phyloP scores from a whole-genome alignment of 2,329 filamentous ascomycete genomes.

The Fusarium agapanthi region DNA sequence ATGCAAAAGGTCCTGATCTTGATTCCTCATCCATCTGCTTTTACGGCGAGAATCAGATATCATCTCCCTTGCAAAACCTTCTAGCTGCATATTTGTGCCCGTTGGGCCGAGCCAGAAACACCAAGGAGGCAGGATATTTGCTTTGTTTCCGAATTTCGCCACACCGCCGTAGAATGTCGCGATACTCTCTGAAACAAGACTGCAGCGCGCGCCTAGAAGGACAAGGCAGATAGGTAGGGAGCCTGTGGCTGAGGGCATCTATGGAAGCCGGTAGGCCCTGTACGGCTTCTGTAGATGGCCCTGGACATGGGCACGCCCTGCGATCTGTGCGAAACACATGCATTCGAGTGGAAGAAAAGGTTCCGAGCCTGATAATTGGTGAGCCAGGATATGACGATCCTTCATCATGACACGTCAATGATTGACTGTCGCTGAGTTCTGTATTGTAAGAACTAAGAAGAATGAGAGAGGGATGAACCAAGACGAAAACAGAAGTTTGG shows the following conservation, averaged over 20 bases:
- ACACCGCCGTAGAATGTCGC: conserved; percentile 40
- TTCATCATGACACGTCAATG: background rate
- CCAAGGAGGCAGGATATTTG: conserved; percentile 7
- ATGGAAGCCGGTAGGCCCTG: background rate
- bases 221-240: background rate
- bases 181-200: conserved; percentile 8
- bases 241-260: conserved; percentile 8
- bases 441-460: background rate
- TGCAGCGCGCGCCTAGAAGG: background rate
- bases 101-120: conserved; percentile 9
- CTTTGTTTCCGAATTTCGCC: conserved; percentile 35
- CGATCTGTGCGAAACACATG: background rate
- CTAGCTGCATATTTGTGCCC: conserved; percentile 14
- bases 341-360: background rate
- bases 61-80: conserved; percentile 3
- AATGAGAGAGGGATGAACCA: background rate
- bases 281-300: background rate
- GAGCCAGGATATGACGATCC: background rate
- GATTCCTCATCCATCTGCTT: background rate
- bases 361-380: background rate
- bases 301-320: background rate
- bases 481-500: conserved; percentile 4
- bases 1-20: background rate
- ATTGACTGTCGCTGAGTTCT: background rate
- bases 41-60: background rate